These are phyloP conservation scores for Euphorbia celastroides DNA, from an alignment of 441 rosid genomes.

Conservation along the genomic window DNA sequence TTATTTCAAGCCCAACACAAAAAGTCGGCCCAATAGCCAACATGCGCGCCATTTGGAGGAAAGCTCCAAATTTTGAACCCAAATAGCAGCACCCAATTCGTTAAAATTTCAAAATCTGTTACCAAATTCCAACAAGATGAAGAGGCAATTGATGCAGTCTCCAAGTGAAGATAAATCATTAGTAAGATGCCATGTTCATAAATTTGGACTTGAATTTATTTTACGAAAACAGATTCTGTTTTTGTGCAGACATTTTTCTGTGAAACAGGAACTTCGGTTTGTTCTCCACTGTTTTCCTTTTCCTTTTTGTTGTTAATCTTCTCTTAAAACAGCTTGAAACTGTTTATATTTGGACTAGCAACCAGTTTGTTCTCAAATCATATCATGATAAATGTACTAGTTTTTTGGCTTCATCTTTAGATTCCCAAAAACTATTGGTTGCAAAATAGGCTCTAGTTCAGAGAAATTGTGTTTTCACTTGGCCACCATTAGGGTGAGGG, in stretches of 20 bases:
- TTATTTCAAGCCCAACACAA: too few species aligned
- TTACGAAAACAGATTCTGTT: not conserved
- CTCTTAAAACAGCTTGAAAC: conserved; percentile 47
- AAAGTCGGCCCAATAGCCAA: too few species aligned
- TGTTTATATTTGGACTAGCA: conserved; percentile 63
- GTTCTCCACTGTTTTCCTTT: too few species aligned
- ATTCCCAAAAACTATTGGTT: not conserved
- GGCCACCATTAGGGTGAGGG: not conserved
- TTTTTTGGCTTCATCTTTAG: conserved; percentile 10
- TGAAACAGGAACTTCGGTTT: not conserved
- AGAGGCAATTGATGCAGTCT: conserved; percentile 90
- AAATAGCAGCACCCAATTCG: too few species aligned
- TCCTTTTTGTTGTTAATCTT: not conserved
- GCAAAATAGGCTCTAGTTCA: too few species aligned
- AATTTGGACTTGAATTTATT: conserved; percentile 9
- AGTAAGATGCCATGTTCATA: conserved; percentile 42
- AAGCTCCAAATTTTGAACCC: too few species aligned
- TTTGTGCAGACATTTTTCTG: not conserved
- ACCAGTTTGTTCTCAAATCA: conserved; percentile 54
- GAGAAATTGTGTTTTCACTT: not conserved
- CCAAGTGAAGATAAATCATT: conserved; percentile 60
- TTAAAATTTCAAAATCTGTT: too few species aligned
- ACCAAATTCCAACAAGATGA: too few species aligned
- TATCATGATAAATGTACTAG: conserved; percentile 55
- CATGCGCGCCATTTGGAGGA: too few species aligned